Conservation (phyloP, 352 stramenopile species). For the Plasmopara viticola region DNA sequence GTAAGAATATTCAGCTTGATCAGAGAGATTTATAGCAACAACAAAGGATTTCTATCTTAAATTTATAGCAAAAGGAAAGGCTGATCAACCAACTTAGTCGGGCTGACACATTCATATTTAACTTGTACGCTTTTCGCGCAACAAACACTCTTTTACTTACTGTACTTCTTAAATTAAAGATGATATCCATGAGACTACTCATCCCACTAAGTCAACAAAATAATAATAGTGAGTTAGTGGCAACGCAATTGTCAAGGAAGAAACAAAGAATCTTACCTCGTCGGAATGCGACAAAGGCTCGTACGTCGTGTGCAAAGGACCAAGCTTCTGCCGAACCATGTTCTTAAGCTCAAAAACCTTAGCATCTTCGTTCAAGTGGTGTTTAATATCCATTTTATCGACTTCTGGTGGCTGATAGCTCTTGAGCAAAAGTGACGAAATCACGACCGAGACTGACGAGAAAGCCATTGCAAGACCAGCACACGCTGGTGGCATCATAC, state of each 20-base stretch:
- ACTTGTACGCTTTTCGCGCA: slow-evolving; percentile 2
- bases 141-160: not conserved
- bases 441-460: slow-evolving; percentile 82
- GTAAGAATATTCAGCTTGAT: too few relatives aligned
- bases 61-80: too few relatives aligned
- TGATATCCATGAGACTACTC: not conserved
- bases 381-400: slow-evolving; percentile 19
- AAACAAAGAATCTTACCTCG: slow-evolving; percentile 23
- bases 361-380: slow-evolving; percentile 46
- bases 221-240: slow-evolving; percentile 3
- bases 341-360: slow-evolving; percentile 79
- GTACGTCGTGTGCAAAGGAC: slow-evolving; percentile 52
- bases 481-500: slow-evolving; percentile 78
- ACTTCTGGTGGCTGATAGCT: slow-evolving; percentile 54
- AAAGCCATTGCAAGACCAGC: slow-evolving; percentile 85
- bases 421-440: slow-evolving; percentile 47
- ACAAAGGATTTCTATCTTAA: too few relatives aligned
- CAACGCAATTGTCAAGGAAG: not conserved
- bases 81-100: too few relatives aligned
- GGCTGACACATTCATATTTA: too few relatives aligned
- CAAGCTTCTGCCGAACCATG: slow-evolving; percentile 54
- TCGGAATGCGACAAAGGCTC: slow-evolving; percentile 50
- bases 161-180: slow-evolving; percentile 7
- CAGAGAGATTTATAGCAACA: too few relatives aligned
- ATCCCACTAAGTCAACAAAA: slow-evolving; percentile 19